Evolutionary conservation across 768 basidiomycete genomes (phyloP).

Genomic region (Inosperma sp.): DNA sequence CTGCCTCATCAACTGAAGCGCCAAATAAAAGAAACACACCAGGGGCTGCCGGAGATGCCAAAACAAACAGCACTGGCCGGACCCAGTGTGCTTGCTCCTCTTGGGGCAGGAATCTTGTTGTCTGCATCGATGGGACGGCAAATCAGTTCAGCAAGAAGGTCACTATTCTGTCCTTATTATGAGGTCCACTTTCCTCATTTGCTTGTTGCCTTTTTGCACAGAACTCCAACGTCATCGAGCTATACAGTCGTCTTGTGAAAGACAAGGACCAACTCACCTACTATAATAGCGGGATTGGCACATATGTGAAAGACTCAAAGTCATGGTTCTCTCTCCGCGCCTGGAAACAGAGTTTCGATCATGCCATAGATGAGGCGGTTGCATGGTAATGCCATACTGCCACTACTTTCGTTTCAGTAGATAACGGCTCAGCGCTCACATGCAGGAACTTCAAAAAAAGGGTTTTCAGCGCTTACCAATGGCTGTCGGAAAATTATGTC

Average conservation of each 20-base stretch:
- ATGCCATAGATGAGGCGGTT: conserved; percentile 32
- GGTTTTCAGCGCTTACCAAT: conserved; percentile 25
- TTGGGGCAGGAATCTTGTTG: conserved; percentile 21
- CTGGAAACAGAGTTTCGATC: conserved; percentile 18
- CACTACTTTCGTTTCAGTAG: too few relatives aligned
- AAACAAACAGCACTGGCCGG: too few relatives aligned
- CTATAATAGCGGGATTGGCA: conserved; percentile 33
- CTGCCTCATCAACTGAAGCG: too few relatives aligned
- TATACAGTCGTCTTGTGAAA: conserved; percentile 24
- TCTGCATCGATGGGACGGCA: conserved; percentile 40
- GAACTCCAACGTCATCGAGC: conserved; percentile 33
- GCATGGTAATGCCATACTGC: too few relatives aligned
- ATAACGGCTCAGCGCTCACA: too few relatives aligned
- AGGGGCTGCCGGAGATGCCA: too few relatives aligned
- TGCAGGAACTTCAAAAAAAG: conserved; percentile 28
- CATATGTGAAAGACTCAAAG: conserved; percentile 26
- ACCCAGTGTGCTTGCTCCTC: too few relatives aligned
- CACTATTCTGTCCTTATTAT: too few relatives aligned
- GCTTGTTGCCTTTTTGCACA: too few relatives aligned
- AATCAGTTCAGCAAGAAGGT: conserved; percentile 36
- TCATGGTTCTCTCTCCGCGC: conserved; percentile 16
- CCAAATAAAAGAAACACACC: too few relatives aligned
- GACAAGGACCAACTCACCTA: conserved; percentile 29
- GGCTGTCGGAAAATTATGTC: conserved; percentile 26
- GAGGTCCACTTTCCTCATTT: too few relatives aligned